Evolutionary conservation across 352 stramenopile species (phyloP).

Genomic region (Phytophthora podocarpi): DNA sequence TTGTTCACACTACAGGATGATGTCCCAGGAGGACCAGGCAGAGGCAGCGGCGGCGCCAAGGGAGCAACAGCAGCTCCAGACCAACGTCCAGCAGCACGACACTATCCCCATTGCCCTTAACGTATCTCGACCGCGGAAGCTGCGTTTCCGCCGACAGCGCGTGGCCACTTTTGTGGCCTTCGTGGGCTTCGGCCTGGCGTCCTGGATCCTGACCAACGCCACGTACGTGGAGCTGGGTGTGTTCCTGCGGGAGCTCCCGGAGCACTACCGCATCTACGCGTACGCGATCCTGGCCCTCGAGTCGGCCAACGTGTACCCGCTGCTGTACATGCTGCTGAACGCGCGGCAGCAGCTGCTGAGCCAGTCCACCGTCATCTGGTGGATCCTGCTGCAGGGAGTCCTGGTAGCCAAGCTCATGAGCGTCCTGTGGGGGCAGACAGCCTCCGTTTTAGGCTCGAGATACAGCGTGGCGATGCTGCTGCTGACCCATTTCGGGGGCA

Average conservation of each 20-base stretch:
- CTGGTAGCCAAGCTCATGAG: slow-evolving; percentile 62
- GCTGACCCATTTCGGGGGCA: slow-evolving; percentile 65
- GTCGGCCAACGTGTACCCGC: slow-evolving; percentile 71
- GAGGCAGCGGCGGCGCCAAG: no score
- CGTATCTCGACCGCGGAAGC: not conserved
- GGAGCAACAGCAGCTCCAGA: no score
- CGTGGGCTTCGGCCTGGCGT: slow-evolving; percentile 58
- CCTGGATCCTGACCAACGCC: slow-evolving; percentile 74
- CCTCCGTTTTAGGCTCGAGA: slow-evolving; percentile 44
- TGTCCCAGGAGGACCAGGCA: no score
- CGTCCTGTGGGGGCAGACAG: slow-evolving; percentile 56
- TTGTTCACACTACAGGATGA: no score
- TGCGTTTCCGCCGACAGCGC: slow-evolving; percentile 13
- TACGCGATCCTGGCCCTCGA: slow-evolving; percentile 78
- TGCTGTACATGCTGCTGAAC: slow-evolving; percentile 75
- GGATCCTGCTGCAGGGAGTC: slow-evolving; percentile 51
- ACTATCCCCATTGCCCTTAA: no score
- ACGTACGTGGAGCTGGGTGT: slow-evolving; percentile 66
- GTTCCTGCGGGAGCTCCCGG: slow-evolving; percentile 59
- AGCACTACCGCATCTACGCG: slow-evolving; percentile 71
- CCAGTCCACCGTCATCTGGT: slow-evolving; percentile 60
- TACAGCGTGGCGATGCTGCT: slow-evolving; percentile 75
- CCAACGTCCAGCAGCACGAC: no score
- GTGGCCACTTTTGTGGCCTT: slow-evolving; percentile 53
- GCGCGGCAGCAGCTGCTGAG: slow-evolving; percentile 43